These are phyloP conservation scores for Xerocomus spinulosus DNA, from an alignment of 768 basidiomycete species.

Conservation along the genomic window DNA sequence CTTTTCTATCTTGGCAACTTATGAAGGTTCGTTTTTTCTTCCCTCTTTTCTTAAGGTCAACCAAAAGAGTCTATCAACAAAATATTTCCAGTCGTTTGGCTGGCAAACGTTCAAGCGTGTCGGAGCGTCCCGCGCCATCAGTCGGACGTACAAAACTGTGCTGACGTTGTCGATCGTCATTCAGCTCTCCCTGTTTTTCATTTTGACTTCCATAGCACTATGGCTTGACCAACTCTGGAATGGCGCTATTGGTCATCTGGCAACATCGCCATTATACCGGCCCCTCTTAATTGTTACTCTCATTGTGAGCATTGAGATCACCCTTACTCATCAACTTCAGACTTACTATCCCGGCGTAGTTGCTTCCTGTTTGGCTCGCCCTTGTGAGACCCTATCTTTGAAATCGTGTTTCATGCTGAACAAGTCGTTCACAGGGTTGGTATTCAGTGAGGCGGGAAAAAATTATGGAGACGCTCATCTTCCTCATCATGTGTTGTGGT, in stretches of 20 bases:
- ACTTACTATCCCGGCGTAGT: conserved; percentile 31
- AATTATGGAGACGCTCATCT: conserved; percentile 53
- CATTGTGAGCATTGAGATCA: conserved; percentile 43
- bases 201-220: conserved; percentile 60
- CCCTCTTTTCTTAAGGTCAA: background rate
- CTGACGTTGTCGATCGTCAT: conserved; percentile 66
- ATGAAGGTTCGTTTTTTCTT: conserved; percentile 48
- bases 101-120: conserved; percentile 90
- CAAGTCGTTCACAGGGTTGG: conserved; percentile 53
- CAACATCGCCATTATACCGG: conserved; percentile 48
- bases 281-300: conserved; percentile 52
- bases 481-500: conserved; percentile 54
- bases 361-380: conserved; percentile 67
- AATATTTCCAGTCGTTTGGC: conserved; percentile 53
- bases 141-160: conserved; percentile 69
- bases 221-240: conserved; percentile 78
- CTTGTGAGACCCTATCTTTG: conserved; percentile 34
- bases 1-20: conserved; percentile 66
- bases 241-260: conserved; percentile 55
- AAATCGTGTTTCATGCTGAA: background rate
- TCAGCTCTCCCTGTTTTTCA: conserved; percentile 77
- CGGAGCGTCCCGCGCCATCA: conserved; percentile 69
- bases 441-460: conserved; percentile 66
- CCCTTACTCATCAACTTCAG: background rate
- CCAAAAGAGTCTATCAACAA: background rate